These are phyloP conservation scores for Lasiosphaeris hirsuta DNA, from an alignment of 495 filamentous ascomycete species.

Conservation along the genomic window DNA sequence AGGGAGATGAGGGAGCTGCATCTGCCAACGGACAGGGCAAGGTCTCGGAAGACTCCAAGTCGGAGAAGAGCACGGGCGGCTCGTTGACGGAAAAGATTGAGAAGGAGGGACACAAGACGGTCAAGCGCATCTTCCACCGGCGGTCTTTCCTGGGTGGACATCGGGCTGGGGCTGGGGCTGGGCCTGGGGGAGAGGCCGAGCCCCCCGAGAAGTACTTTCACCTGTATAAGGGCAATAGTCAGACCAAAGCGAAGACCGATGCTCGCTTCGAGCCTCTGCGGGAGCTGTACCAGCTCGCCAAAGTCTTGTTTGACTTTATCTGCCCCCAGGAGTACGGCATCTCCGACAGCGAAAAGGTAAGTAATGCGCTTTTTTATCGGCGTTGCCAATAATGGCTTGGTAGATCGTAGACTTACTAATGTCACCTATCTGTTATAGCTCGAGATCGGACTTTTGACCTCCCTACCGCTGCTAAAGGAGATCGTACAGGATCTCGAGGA, in stretches of 20 bases:
- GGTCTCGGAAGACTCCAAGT: conserved; percentile 18
- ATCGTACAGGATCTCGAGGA: conserved; percentile 97
- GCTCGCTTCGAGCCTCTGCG: conserved; percentile 80
- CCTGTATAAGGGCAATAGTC: conserved; percentile 70
- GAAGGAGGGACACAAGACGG: conserved; percentile 34
- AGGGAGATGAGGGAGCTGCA: conserved; percentile 29
- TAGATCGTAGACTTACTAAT: conserved; percentile 2
- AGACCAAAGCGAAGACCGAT: conserved; percentile 80
- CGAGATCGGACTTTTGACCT: conserved; percentile 93
- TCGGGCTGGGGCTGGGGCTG: too few species aligned
- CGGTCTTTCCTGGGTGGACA: conserved; percentile 47
- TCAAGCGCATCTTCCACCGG: conserved; percentile 51
- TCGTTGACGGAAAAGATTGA: conserved; percentile 34
- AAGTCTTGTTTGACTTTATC: conserved; percentile 96
- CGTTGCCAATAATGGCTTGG: conserved; percentile 3
- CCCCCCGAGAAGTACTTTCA: conserved; percentile 76
- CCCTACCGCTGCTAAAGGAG: conserved; percentile 86
- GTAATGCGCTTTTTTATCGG: neutral
- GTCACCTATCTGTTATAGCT: conserved; percentile 41
- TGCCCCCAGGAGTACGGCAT: conserved; percentile 98
- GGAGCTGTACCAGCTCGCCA: conserved; percentile 87
- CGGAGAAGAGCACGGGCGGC: conserved; percentile 9
- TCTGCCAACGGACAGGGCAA: neutral
- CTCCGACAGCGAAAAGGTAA: conserved; percentile 77
- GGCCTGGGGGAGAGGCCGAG: conserved; percentile 39